phyloP scores from a whole-genome alignment of 169 alveolate species.

The Amoebophrya sp. region DNA sequence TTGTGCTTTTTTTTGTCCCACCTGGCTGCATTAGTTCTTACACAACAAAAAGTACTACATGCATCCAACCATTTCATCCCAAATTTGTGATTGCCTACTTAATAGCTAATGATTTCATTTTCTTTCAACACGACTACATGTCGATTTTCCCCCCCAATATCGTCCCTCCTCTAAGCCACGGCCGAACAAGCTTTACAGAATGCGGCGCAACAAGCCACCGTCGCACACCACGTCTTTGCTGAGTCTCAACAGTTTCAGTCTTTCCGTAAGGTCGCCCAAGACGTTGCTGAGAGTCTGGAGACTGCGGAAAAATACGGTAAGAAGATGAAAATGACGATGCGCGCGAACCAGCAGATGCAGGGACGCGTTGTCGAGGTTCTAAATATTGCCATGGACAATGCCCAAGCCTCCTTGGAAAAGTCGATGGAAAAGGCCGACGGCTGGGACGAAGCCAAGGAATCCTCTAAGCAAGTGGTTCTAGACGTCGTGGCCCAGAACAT shows the following conservation, averaged over 20 bases:
- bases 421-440: neutral
- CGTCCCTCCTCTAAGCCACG: too few species aligned
- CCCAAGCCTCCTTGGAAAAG: neutral
- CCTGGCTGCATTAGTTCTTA: too few species aligned
- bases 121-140: too few species aligned
- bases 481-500: neutral
- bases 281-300: neutral
- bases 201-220: neutral
- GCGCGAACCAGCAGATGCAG: slow-evolving; percentile 8
- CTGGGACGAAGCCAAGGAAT: neutral
- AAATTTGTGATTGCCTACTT: too few species aligned
- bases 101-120: too few species aligned
- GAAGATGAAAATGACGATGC: neutral
- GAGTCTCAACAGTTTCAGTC: neutral
- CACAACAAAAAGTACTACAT: too few species aligned
- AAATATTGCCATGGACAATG: neutral
- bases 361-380: neutral
- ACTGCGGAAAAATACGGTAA: neutral
- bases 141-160: too few species aligned
- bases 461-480: neutral
- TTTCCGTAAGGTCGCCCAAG: neutral
- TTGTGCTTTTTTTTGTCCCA: too few species aligned
- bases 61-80: too few species aligned
- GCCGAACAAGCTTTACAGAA: neutral
- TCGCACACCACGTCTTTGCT: neutral